Percentiles rank a stretch among this genome's conserved stretches.
Conservation (phyloP, 1,284 basidiomycete genomes). For the Moesziomyces parantarcticus region DNA sequence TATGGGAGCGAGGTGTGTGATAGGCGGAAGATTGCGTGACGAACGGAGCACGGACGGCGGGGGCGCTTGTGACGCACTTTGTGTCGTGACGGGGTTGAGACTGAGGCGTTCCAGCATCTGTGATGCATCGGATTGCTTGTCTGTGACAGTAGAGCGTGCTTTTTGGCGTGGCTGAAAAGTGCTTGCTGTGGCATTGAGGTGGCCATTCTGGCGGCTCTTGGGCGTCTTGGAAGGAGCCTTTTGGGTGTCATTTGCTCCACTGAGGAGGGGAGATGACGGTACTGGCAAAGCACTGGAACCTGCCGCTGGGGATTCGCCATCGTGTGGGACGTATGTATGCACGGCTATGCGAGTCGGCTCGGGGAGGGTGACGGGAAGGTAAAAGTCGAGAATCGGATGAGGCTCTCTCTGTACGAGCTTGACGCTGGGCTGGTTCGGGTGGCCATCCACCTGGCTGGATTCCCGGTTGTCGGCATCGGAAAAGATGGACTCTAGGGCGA, state of each 20-base stretch:
- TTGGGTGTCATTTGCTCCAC: neutral
- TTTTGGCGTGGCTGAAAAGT: slow-evolving; percentile 23
- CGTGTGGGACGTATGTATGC: slow-evolving; percentile 9
- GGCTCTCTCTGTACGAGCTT: slow-evolving; percentile 13
- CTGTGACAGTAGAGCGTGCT: neutral
- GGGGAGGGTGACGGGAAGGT: slow-evolving; percentile 31
- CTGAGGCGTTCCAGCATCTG: slow-evolving; percentile 2
- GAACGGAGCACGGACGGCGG: neutral
- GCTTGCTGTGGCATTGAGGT: slow-evolving; percentile 20
- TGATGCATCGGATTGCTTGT: neutral
- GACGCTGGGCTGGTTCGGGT: slow-evolving; percentile 15
- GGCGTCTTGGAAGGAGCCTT: neutral
- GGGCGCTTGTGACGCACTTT: neutral
- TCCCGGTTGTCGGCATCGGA: slow-evolving; percentile 1
- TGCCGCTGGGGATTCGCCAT: neutral
- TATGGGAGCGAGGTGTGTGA: slow-evolving; percentile 36
- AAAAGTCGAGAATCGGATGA: slow-evolving; percentile 18
- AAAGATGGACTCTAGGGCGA: slow-evolving; percentile 51
- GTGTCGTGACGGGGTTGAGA: neutral
- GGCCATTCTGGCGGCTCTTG: neutral
- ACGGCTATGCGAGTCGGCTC: slow-evolving; percentile 23
- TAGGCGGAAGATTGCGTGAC: slow-evolving; percentile 10
- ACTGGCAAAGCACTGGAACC: too few species aligned
- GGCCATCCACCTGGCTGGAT: too few species aligned
- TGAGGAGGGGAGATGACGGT: neutral